Percentiles rank a stretch among this genome's conserved stretches.
Conservation (phyloP, 2,329 filamentous ascomycete species). For the Clonostachys rhizophaga region DNA sequence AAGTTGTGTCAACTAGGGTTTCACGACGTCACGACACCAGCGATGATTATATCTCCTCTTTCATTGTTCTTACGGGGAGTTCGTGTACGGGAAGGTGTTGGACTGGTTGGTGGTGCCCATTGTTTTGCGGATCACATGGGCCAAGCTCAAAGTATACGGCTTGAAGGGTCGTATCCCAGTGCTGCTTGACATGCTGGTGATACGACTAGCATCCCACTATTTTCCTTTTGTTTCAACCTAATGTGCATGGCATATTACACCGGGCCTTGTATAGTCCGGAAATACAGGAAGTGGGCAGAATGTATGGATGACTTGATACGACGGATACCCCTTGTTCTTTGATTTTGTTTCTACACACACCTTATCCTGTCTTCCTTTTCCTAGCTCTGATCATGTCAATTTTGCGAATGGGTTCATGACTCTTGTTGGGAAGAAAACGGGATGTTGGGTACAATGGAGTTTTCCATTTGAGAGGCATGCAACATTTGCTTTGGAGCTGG, state of each 20-base stretch:
- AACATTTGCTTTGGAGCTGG: too few species aligned
- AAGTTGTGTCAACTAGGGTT: constrained; percentile 2
- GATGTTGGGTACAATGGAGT: not conserved
- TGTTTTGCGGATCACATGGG: too few species aligned
- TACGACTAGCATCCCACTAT: too few species aligned
- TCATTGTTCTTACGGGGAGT: not conserved
- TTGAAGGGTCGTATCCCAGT: too few species aligned
- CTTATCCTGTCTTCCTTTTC: not conserved
- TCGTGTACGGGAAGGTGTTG: constrained; percentile 1
- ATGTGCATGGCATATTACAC: too few species aligned
- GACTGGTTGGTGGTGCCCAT: not conserved
- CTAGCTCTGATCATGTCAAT: not conserved
- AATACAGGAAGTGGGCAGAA: constrained; percentile 13
- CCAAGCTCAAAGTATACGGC: too few species aligned
- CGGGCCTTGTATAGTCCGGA: not conserved
- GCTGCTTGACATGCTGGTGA: too few species aligned
- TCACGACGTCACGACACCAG: constrained; percentile 29
- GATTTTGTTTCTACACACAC: constrained; percentile 4
- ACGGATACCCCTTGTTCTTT: constrained; percentile 32
- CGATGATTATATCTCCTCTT: constrained; percentile 8
- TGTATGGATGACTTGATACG: constrained; percentile 37
- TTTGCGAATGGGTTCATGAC: not conserved
- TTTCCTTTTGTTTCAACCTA: too few species aligned
- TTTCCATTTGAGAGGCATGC: too few species aligned
- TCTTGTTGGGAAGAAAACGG: not conserved